Percentiles rank a stretch among this genome's conserved stretches.
These are phyloP conservation scores for Aethionema arabicum DNA, from an alignment of 345 rosid genomes.

Conservation along the genomic window DNA sequence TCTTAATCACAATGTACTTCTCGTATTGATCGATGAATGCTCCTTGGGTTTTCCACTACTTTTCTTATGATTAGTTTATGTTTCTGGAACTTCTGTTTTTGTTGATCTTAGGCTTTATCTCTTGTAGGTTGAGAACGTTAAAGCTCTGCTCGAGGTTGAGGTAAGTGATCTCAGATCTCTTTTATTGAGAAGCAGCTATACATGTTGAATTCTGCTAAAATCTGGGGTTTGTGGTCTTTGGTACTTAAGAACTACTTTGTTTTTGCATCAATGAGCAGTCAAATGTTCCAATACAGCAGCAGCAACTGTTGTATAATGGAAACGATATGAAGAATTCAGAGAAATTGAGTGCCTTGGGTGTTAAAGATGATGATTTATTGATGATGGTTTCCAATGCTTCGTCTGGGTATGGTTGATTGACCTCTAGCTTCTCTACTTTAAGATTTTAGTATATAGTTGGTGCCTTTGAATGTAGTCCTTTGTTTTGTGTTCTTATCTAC, in stretches of 20 bases:
- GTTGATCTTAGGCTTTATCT: constrained; percentile 13
- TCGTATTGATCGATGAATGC: constrained; percentile 17
- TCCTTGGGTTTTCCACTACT: constrained; percentile 20
- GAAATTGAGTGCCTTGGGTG: constrained; percentile 80
- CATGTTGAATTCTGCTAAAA: neutral
- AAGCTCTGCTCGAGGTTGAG: constrained; percentile 97
- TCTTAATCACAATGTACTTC: constrained; percentile 31
- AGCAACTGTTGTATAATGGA: constrained; percentile 84
- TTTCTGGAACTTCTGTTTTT: neutral
- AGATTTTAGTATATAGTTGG: neutral
- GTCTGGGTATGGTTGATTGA: constrained; percentile 42
- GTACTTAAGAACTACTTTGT: constrained; percentile 15
- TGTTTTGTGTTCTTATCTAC: neutral
- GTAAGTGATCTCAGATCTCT: constrained; percentile 47
- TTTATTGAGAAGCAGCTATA: constrained; percentile 5
- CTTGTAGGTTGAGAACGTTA: constrained; percentile 83
- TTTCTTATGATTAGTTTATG: neutral
- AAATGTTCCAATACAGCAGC: constrained; percentile 76
- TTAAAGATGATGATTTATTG: constrained; percentile 85
- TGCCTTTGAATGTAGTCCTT: neutral
- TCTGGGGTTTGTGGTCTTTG: constrained; percentile 30
- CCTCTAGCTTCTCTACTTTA: constrained; percentile 3
- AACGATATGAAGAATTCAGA: constrained; percentile 72
- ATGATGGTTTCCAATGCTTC: constrained; percentile 78
- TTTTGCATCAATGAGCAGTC: constrained; percentile 53